These are phyloP conservation scores for Trametes cingulata DNA, from an alignment of 768 basidiomycete genomes.

Conservation along the genomic window DNA sequence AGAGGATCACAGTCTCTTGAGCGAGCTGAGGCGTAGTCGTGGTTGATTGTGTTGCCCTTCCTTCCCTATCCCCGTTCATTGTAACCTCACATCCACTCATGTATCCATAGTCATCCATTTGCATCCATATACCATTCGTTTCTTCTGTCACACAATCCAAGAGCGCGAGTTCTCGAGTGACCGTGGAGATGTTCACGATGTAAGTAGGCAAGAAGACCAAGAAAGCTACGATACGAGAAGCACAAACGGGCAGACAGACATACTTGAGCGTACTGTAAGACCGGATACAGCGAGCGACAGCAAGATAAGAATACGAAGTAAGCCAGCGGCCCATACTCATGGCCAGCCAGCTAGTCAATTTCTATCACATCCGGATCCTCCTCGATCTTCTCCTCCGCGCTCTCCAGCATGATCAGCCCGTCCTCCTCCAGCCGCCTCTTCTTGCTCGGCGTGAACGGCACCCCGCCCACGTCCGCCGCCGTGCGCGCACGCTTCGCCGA, in stretches of 20 bases:
- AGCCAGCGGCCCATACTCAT: neutral
- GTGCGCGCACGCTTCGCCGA: constrained; percentile 54
- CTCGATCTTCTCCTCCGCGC: constrained; percentile 50
- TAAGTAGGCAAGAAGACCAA: too few relatives aligned
- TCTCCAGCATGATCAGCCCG: constrained; percentile 68
- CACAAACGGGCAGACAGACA: neutral
- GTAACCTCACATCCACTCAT: neutral
- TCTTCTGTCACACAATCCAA: too few relatives aligned
- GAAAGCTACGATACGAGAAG: neutral
- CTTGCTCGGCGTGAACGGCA: constrained; percentile 58
- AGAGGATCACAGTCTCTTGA: constrained; percentile 23
- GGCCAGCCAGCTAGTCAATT: constrained; percentile 42
- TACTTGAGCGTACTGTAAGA: neutral
- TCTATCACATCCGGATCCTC: constrained; percentile 54
- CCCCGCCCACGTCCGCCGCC: constrained; percentile 25
- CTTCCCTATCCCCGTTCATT: neutral
- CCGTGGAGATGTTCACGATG: too few relatives aligned
- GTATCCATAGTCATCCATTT: neutral
- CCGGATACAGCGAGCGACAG: constrained; percentile 8
- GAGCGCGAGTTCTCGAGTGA: too few relatives aligned
- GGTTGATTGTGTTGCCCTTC: neutral
- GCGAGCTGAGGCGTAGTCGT: neutral
- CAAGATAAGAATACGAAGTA: constrained; percentile 18
- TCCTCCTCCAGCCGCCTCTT: constrained; percentile 69
- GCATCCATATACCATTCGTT: neutral